phyloP scores from a whole-genome alignment of 257 asterid genomes.

The Nicotiana undulata region DNA sequence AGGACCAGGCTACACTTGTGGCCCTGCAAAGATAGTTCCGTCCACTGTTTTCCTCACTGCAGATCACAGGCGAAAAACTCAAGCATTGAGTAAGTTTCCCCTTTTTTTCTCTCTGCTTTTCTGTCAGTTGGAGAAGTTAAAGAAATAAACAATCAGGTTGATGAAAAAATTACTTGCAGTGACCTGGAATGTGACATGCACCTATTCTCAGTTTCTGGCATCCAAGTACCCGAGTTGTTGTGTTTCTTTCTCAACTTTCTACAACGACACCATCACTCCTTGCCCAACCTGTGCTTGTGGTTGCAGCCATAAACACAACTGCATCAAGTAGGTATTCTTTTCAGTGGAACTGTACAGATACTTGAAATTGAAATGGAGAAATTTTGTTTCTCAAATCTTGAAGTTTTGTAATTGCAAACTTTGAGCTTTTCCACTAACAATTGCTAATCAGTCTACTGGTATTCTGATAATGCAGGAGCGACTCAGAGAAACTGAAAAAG shows the following conservation, averaged over 20 bases:
- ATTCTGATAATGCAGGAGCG: too few relatives aligned
- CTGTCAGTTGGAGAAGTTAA: too few relatives aligned
- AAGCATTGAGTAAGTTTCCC: conserved; percentile 45
- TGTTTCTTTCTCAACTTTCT: conserved; percentile 73
- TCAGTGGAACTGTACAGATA: background rate
- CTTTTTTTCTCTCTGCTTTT: too few relatives aligned
- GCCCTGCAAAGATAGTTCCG: conserved; percentile 71
- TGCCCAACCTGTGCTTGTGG: conserved; percentile 76
- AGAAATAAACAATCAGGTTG: background rate
- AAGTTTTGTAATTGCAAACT: background rate
- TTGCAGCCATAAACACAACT: conserved; percentile 48
- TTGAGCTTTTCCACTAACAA: background rate
- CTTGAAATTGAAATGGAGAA: too few relatives aligned
- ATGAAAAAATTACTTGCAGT: conserved; percentile 29
- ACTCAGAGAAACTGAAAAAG: conserved; percentile 34
- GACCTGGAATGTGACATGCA: conserved; percentile 87
- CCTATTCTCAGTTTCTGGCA: conserved; percentile 54
- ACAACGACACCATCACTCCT: conserved; percentile 58
- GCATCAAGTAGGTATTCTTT: conserved; percentile 42
- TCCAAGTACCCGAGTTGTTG: conserved; percentile 60
- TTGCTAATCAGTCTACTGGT: background rate
- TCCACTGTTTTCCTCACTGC: conserved; percentile 50
- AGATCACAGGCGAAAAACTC: conserved; percentile 62
- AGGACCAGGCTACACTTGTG: conserved; percentile 74
- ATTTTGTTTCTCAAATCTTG: background rate